Evolutionary conservation across 2,329 filamentous ascomycete genomes (phyloP).

Genomic region (Cordyceps cicadae): DNA sequence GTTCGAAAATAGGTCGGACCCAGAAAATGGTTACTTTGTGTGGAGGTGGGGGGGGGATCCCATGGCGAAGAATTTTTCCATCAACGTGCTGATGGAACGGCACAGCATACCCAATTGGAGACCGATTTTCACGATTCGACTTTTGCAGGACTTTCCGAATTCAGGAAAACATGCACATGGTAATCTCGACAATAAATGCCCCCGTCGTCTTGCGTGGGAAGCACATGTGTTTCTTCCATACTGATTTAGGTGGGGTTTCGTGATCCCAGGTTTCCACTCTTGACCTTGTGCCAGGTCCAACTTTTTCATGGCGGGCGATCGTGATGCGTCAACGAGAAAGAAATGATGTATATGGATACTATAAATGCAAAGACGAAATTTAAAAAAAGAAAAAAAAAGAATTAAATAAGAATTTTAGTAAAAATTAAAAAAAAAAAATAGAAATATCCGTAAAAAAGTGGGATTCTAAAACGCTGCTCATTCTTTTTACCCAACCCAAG

Average conservation of each 20-base stretch:
- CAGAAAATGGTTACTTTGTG: background rate
- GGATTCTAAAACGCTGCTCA: background rate
- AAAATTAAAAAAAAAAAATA: too few relatives aligned
- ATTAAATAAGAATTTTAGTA: too few relatives aligned
- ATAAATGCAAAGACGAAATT: background rate
- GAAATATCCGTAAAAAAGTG: background rate
- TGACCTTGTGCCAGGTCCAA: background rate
- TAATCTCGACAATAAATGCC: background rate
- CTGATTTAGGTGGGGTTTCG: background rate
- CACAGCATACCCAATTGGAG: background rate
- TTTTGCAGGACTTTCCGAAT: background rate
- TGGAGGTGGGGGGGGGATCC: background rate
- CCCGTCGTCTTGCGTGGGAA: background rate
- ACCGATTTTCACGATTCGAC: background rate
- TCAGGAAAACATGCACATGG: background rate
- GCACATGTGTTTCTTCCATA: background rate
- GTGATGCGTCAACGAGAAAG: background rate
- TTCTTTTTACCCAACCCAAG: constrained; percentile 8
- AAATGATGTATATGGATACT: background rate
- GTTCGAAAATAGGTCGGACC: background rate
- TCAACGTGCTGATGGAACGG: background rate
- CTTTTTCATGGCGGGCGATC: constrained; percentile 1
- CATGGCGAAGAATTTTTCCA: background rate
- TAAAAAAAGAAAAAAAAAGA: background rate
- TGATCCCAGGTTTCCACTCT: background rate